A percentile compares a stretch with the other conserved stretches of the same genome.
Evolutionary conservation across 768 basidiomycete species (phyloP).

Genomic region (Termitomyces sp.): DNA sequence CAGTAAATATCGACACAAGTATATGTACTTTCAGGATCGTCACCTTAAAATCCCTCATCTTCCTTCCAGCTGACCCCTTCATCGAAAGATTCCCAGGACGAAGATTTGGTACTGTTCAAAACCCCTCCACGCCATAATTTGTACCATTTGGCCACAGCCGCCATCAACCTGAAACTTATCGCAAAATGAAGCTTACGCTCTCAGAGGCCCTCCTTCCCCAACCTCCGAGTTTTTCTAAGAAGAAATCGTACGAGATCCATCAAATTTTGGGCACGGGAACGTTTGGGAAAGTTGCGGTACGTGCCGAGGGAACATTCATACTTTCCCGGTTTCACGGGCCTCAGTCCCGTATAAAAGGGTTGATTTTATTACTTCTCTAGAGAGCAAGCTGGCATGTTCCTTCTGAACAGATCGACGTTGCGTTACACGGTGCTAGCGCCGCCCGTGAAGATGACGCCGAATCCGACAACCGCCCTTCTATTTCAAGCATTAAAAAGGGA

Average conservation of each 20-base stretch:
- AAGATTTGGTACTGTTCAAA: neutral
- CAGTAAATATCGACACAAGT: neutral
- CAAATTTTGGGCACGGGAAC: constrained; percentile 75
- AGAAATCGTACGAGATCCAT: constrained; percentile 73
- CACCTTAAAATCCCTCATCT: neutral
- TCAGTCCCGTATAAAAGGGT: neutral
- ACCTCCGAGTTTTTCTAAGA: constrained; percentile 82
- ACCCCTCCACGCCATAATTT: neutral
- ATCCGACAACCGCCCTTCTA: constrained; percentile 16
- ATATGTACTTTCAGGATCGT: neutral
- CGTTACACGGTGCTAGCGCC: constrained; percentile 53
- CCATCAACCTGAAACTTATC: neutral
- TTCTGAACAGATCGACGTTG: constrained; percentile 46
- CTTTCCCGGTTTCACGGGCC: neutral
- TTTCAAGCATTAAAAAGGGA: constrained; percentile 11
- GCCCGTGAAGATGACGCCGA: constrained; percentile 13
- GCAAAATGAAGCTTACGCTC: constrained; percentile 34
- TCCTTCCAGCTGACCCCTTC: neutral
- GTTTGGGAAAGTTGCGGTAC: constrained; percentile 86
- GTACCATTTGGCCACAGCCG: neutral
- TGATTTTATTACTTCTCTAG: constrained; percentile 25
- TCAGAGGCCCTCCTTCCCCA: constrained; percentile 70
- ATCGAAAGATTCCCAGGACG: neutral
- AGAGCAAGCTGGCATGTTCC: constrained; percentile 77
- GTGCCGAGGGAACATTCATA: constrained; percentile 1